Evolutionary conservation across 805 yeast species (phyloP), one percentile per base, ranked within the genome.

Genomic region (Komagataella phaffii): DNA sequence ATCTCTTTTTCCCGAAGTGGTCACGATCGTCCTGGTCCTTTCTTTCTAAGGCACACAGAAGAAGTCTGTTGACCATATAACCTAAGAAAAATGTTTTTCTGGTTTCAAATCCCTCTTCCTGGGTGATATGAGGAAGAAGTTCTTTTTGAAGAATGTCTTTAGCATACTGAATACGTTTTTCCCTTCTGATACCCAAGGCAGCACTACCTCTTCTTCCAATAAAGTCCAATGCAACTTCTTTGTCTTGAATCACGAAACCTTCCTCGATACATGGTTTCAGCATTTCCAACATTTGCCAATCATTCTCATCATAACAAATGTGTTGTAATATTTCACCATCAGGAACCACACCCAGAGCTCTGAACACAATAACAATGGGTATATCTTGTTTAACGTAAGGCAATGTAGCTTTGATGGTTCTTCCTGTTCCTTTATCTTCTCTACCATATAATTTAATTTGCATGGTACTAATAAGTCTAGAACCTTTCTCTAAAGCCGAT

Each of bases 241-340:
- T 83, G 64, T 95, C 97, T 72, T 93, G 99, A 58, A 93, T 90
- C 51, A 93, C 93, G 69, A 93, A 95, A 51, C 97, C 99, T 72
- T 95, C 99, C 68, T 93, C 99, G 55, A 93, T 95, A 79, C 98
- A 93, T 6, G 99, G 99, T 68, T 93, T 95, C 63, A 93, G 76
- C 93, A 93, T 88, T 71, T 93, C 99, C 68, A 93, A 78, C 99
- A 93, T 93, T 71, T 93, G 99, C 97, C 98, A 91, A 73, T 93
- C 99, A 58, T 84, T 86, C 54, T 88, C 89, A 68, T 93, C 99
- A 68, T 91, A 93, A 72, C 99, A 93, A 54, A 93, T 93, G 69
- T 93, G 99, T 69, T 93, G 97, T 63, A 93, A 74, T 62, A 93
- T 93, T 71, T 93, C 99, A 67, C 99, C 99, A 73, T 93, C 99